These are phyloP conservation scores for Penicillium sp. DNA, from an alignment of 2,329 filamentous ascomycete species.

Conservation along the genomic window DNA sequence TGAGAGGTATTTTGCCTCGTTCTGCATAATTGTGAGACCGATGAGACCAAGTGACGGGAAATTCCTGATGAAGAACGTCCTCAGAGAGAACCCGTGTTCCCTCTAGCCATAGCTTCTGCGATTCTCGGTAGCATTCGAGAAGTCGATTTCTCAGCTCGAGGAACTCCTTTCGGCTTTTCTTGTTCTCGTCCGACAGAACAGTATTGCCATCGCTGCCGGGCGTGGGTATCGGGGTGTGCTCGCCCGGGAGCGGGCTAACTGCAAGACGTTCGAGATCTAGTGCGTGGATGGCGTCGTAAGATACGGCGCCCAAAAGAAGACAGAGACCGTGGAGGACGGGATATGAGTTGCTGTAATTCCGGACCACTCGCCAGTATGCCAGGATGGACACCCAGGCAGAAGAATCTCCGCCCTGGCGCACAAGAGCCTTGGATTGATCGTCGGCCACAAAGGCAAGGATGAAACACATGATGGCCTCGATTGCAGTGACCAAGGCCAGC, in stretches of 20 bases:
- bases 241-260: slow-evolving; percentile 38
- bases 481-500: slow-evolving; percentile 38
- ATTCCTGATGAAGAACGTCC: slow-evolving; percentile 41
- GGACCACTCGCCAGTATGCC: slow-evolving; percentile 48
- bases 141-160: slow-evolving; percentile 41
- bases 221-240: slow-evolving; percentile 41
- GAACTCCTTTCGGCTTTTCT: slow-evolving; percentile 39
- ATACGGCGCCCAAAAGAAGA: slow-evolving; percentile 47
- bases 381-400: slow-evolving; percentile 49
- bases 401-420: slow-evolving; percentile 39
- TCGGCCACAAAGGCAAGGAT: slow-evolving; percentile 48
- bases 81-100: slow-evolving; percentile 42
- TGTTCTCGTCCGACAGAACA: slow-evolving; percentile 38
- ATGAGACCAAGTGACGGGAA: slow-evolving; percentile 46
- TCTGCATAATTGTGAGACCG: slow-evolving; percentile 38
- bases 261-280: slow-evolving; percentile 47
- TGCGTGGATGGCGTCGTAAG: slow-evolving; percentile 46
- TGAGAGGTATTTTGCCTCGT: slow-evolving; percentile 35
- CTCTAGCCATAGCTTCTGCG: slow-evolving; percentile 46
- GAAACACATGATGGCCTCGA: slow-evolving; percentile 49
- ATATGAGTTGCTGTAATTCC: slow-evolving; percentile 37
- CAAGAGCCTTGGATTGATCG: slow-evolving; percentile 38
- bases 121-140: slow-evolving; percentile 41
- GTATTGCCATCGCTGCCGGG: slow-evolving; percentile 45
- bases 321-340: slow-evolving; percentile 46